phyloP scores from a whole-genome alignment of 495 filamentous ascomycete genomes.

The Zalerion maritima region DNA sequence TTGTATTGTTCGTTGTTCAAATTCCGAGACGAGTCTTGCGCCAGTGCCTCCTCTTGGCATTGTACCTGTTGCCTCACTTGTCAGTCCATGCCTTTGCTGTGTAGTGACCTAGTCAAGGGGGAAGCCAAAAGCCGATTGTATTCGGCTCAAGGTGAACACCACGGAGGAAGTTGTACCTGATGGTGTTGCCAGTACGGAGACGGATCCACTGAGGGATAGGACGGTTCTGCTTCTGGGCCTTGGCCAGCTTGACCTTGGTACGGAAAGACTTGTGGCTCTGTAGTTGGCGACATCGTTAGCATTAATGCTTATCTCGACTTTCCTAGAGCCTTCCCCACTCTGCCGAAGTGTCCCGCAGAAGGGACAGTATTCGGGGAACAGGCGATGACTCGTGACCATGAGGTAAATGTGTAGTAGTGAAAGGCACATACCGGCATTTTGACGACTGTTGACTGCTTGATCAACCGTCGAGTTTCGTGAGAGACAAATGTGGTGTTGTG shows the following conservation, averaged over 20 bases:
- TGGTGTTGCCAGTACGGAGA: conserved; percentile 94
- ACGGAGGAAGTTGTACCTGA: conserved; percentile 51
- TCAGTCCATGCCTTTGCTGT: conserved; percentile 4
- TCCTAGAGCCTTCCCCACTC: not conserved
- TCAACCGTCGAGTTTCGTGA: no score
- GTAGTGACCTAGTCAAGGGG: not conserved
- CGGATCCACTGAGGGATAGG: conserved; percentile 99
- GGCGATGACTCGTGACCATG: no score
- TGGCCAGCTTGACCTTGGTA: conserved; percentile 99
- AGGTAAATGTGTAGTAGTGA: no score
- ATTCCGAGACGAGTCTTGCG: conserved; percentile 98
- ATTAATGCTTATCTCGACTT: conserved; percentile 6
- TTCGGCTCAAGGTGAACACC: not conserved
- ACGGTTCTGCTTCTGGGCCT: conserved; percentile 98
- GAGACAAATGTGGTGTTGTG: no score
- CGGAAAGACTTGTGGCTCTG: conserved; percentile 98
- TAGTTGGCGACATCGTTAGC: conserved; percentile 6
- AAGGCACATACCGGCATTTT: conserved; percentile 66
- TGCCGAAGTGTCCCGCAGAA: conserved; percentile 1
- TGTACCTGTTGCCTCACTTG: conserved; percentile 54
- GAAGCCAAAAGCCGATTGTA: not conserved
- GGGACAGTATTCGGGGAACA: not conserved
- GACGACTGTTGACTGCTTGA: conserved; percentile 47
- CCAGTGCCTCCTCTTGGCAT: conserved; percentile 99
- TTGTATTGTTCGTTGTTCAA: conserved; percentile 42